A percentile compares a stretch with the other conserved stretches of the same genome.
These are phyloP conservation scores for Xanthoparmelia taractica DNA, from an alignment of 495 filamentous ascomycete species.

Conservation along the genomic window DNA sequence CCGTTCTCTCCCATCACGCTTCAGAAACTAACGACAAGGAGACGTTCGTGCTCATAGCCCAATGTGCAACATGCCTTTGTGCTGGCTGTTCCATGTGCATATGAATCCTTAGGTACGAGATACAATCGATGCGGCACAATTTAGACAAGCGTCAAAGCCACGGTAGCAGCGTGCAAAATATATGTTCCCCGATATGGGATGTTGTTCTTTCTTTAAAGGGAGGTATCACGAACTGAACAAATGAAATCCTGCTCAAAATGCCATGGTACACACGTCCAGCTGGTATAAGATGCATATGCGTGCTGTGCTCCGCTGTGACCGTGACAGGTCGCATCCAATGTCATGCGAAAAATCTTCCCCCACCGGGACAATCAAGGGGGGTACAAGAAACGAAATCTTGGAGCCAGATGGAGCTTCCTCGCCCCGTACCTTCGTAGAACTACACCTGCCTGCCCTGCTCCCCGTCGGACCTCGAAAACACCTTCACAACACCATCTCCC, in stretches of 20 bases:
- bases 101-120: no score
- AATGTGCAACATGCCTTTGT: no score
- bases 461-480: slow-evolving; percentile 60
- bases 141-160: no score
- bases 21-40: no score
- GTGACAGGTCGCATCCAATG: background rate
- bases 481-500: slow-evolving; percentile 95
- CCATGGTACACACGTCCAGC: background rate
- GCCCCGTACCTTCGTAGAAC: background rate
- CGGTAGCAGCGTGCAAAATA: background rate
- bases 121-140: no score
- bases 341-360: background rate
- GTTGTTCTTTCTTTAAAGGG: background rate
- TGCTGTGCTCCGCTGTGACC: background rate
- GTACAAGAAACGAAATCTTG: background rate
- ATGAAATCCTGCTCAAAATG: background rate
- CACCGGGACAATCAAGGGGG: no score
- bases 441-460: background rate
- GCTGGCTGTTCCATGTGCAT: no score
- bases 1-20: no score
- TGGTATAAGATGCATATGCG: slow-evolving; percentile 6
- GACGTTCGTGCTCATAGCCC: no score
- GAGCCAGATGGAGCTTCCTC: background rate
- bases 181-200: background rate
- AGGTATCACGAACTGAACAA: background rate